Evolutionary conservation across 2,329 filamentous ascomycete genomes (phyloP).

Genomic region (Hirsutella minnesotensis): DNA sequence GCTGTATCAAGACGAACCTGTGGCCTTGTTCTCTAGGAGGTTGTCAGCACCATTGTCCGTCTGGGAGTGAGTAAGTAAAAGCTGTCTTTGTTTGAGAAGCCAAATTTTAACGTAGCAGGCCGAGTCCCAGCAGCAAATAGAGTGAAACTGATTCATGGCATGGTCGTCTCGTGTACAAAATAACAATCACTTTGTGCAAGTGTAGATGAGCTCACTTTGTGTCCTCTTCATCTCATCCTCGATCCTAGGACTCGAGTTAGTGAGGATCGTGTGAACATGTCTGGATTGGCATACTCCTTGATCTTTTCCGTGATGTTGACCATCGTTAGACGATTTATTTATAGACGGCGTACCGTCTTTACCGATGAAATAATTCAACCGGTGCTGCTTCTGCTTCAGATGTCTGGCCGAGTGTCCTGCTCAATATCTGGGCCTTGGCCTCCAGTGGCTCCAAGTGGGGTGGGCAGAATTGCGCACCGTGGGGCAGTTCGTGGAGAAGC

Average conservation of each 20-base stretch:
- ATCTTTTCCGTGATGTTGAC: slow-evolving; percentile 99
- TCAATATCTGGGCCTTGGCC: slow-evolving; percentile 12
- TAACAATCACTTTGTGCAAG: no score
- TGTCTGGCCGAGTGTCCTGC: not conserved
- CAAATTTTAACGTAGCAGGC: no score
- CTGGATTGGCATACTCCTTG: slow-evolving; percentile 63
- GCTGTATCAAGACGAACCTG: no score
- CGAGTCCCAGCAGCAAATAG: no score
- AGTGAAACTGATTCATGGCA: no score
- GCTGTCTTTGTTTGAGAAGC: no score
- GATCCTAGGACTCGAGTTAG: slow-evolving; percentile 51
- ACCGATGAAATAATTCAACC: not conserved
- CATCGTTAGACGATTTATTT: slow-evolving; percentile 46
- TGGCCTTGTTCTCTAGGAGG: slow-evolving; percentile 86
- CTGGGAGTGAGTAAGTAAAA: not conserved
- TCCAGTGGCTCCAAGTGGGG: slow-evolving; percentile 1
- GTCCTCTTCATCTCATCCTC: slow-evolving; percentile 99
- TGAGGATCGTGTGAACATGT: slow-evolving; percentile 1
- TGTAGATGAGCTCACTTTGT: slow-evolving; percentile 58
- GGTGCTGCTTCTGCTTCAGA: not conserved
- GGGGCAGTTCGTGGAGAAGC: not conserved
- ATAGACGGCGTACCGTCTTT: slow-evolving; percentile 18
- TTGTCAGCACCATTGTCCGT: slow-evolving; percentile 14
- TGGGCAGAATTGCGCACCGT: slow-evolving; percentile 8
- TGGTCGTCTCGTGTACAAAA: no score